Evolutionary conservation across 1,284 basidiomycete species (phyloP).

Genomic region (Paramarasmius palmivorus): DNA sequence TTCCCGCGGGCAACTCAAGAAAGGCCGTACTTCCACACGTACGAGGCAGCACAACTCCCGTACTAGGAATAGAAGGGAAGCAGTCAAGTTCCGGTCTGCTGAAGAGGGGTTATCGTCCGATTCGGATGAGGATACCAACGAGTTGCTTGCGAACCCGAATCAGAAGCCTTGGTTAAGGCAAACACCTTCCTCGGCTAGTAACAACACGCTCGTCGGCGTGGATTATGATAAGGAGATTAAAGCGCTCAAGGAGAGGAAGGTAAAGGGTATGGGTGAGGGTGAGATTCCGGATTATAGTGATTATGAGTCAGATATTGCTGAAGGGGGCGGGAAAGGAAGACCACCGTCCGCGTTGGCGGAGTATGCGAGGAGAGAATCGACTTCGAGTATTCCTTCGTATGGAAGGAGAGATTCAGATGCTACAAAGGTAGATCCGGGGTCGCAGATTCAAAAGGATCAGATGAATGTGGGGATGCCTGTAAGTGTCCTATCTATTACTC

Average conservation of each 20-base stretch:
- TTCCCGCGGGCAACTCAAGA: constrained; percentile 25
- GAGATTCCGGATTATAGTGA: constrained; percentile 38
- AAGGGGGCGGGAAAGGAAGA: constrained; percentile 3
- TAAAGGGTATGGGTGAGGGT: constrained; percentile 14
- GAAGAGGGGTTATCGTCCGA: constrained; percentile 26
- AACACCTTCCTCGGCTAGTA: constrained; percentile 20
- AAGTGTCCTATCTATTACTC: no score
- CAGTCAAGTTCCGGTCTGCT: constrained; percentile 49
- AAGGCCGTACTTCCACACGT: constrained; percentile 23
- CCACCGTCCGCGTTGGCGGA: constrained; percentile 12
- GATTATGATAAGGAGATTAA: constrained; percentile 26
- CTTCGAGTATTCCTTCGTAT: no score
- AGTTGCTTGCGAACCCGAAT: constrained; percentile 13
- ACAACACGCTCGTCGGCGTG: constrained; percentile 21
- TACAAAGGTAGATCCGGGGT: no score
- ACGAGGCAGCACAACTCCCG: constrained; percentile 17
- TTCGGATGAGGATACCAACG: constrained; percentile 36
- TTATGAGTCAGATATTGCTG: constrained; percentile 32
- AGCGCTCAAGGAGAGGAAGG: constrained; percentile 15
- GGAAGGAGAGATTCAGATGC: no score
- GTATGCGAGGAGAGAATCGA: constrained; percentile 2
- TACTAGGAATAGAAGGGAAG: constrained; percentile 35
- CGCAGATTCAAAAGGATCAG: no score
- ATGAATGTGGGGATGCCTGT: no score
- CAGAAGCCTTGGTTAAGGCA: constrained; percentile 24